phyloP scores from a whole-genome alignment of 2,329 filamentous ascomycete species.

The Colletotrichum tamarilloi region DNA sequence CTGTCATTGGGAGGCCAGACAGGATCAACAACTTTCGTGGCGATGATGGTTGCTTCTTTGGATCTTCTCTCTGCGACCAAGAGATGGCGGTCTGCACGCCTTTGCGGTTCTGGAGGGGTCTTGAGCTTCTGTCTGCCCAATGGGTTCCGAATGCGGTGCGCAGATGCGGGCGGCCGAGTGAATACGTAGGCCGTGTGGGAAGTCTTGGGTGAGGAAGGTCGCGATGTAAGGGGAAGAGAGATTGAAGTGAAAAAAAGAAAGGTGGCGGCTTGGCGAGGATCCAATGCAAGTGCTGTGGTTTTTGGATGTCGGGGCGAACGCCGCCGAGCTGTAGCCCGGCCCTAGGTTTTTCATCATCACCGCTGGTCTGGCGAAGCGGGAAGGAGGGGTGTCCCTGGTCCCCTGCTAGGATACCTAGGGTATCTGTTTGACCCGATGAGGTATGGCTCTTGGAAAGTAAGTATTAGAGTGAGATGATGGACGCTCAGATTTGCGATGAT shows the following conservation, averaged over 20 bases:
- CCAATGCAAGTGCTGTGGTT: not conserved
- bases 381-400: not conserved
- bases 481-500: not conserved
- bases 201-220: not conserved
- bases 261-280: not conserved
- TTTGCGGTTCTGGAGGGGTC: not conserved
- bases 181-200: not conserved
- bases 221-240: constrained; percentile 1
- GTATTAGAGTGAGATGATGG: not conserved
- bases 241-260: not conserved
- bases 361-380: not conserved
- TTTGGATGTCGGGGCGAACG: not conserved
- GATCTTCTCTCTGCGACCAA: not conserved
- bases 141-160: not conserved
- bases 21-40: not conserved
- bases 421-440: not conserved
- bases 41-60: not conserved
- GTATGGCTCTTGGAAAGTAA: not conserved
- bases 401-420: not conserved
- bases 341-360: not conserved
- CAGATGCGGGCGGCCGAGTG: constrained; percentile 5
- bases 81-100: constrained; percentile 20
- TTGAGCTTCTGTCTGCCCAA: not conserved
- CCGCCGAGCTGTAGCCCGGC: not conserved
- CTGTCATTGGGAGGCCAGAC: constrained; percentile 15